Base-by-base conservation (phyloP, 169 alveolate species). In the Amoebophrya sp. region DNA sequence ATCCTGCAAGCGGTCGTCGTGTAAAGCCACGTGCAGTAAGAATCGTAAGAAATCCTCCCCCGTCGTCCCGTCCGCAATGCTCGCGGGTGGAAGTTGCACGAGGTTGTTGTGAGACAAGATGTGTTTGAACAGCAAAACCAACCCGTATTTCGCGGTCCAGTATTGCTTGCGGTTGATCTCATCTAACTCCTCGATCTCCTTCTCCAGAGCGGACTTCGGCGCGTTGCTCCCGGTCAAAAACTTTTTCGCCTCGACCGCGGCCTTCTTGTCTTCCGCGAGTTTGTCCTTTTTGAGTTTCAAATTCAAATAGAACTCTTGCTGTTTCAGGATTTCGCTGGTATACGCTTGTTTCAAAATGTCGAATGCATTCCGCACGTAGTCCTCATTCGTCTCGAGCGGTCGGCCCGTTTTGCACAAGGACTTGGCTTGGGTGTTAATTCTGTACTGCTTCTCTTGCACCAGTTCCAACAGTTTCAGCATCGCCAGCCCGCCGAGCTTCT, bases 141-240 rank as follows among this genome's bases (percentile, higher is more conserved):
- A 25, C 29, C 83, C 83, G 35, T 25, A 66, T 25, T 66, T 66
- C 83, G 83, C 83, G 35, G 83, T n/a, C 83, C 83, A 66, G 83
- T 66, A 66, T 25, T 66, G 7, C 35, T n/a, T 18, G 0, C 38
- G 1, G 35, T 66, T 66, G 83, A 66, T 66, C 35, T 66, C 83
- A 3, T 66, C 83, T 25, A 66, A 25, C 32, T 7, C 83, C 32
- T 66, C 83, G 18, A 66, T 66, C 83, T 66, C 83, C 35, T 66
- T 66, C 35, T 66, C 35, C 32, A 66, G 35, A 7, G 83, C 38
- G 39, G 83, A 66, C 35, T 66, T 66, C 23, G 54, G 54, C 35
- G 29, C 38, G 35, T 66, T 7, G 29, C 29, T 66, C 83, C 32
- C 35, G 32, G 83, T n/a, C 29, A 66, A 2, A 25, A 66, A 66